Conservation (phyloP, 202 grass and related monocot species). For the Elaeis oleifera region DNA sequence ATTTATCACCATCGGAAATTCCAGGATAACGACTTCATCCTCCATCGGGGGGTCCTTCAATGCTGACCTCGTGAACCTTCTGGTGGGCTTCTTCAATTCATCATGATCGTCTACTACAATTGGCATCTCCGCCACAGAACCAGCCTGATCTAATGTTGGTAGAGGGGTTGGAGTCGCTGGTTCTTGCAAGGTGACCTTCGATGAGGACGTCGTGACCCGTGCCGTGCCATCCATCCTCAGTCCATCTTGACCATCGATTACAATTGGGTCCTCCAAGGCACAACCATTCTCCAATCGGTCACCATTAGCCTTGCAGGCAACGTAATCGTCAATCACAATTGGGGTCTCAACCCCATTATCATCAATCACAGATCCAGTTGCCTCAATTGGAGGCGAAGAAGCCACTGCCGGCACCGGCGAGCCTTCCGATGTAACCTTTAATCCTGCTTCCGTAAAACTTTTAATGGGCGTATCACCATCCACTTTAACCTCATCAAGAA, state of each 20-base stretch:
- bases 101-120: background rate
- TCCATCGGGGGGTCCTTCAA: slow-evolving; percentile 27
- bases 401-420: background rate
- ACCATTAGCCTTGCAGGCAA: background rate
- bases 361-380: background rate
- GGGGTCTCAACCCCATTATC: background rate
- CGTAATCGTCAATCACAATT: slow-evolving; percentile 2
- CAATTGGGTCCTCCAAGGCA: background rate
- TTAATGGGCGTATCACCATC: background rate
- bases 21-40: background rate
- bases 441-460: background rate
- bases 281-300: background rate
- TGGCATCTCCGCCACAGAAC: background rate
- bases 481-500: background rate
- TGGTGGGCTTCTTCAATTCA: slow-evolving; percentile 1
- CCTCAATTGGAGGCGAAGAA: background rate
- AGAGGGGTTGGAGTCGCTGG: background rate
- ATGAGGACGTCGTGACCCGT: background rate
- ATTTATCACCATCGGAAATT: background rate
- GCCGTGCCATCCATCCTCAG: background rate
- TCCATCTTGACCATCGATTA: background rate
- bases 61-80: slow-evolving; percentile 57
- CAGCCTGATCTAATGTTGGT: background rate
- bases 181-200: background rate
- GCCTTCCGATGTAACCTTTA: background rate